Percentiles rank a stretch among this genome's conserved stretches.
Evolutionary conservation across 257 asterid species (phyloP).

Genomic region (Misopates orontium): DNA sequence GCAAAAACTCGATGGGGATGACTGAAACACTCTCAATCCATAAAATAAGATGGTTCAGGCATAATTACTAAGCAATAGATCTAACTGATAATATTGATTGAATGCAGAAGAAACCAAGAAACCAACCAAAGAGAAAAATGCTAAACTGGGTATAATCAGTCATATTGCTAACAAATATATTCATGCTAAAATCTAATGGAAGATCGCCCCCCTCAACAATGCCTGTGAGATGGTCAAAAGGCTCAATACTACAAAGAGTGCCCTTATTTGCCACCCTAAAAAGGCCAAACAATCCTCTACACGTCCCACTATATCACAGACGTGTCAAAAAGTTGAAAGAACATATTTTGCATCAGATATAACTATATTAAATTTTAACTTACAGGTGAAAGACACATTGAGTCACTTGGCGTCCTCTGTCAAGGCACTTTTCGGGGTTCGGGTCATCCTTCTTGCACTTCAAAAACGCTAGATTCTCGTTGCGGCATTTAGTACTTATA

Average conservation of each 20-base stretch:
- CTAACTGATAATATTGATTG: no score
- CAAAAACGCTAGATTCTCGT: conserved; percentile 68
- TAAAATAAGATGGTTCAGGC: no score
- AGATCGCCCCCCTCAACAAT: background rate
- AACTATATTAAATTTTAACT: conserved; percentile 29
- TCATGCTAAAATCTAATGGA: background rate
- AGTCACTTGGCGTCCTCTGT: conserved; percentile 78
- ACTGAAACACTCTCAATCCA: no score
- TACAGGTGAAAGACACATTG: conserved; percentile 75
- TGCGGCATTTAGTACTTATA: conserved; percentile 62
- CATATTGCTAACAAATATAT: background rate
- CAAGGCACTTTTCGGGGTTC: conserved; percentile 80
- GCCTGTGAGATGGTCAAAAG: background rate
- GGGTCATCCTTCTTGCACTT: conserved; percentile 83
- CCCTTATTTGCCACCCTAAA: background rate
- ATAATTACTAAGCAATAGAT: no score
- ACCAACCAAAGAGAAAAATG: no score
- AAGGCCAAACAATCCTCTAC: conserved; percentile 12
- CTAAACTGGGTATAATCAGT: background rate
- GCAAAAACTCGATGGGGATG: no score
- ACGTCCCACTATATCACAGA: background rate
- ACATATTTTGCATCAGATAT: conserved; percentile 11
- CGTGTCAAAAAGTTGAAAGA: background rate
- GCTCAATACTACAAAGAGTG: background rate
- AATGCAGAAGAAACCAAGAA: no score